Conservation (phyloP, 371 early-diverging fungal genomes). For the Mortierella sp. region DNA sequence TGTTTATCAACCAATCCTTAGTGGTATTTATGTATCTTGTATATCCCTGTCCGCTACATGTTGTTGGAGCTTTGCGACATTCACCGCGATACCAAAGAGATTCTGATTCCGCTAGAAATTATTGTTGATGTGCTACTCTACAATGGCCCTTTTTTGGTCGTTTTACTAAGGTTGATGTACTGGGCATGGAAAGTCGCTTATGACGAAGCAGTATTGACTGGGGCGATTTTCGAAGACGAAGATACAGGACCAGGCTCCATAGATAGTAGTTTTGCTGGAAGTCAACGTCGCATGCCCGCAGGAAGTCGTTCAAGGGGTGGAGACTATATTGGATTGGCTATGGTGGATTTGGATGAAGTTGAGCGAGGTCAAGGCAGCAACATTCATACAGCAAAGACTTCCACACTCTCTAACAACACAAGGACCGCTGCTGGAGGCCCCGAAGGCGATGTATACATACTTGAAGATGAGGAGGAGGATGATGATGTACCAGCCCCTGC, state of each 20-base stretch:
- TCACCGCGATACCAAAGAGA: conserved; percentile 38
- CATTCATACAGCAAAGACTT: not conserved
- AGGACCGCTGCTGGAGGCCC: not conserved
- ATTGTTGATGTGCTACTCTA: conserved; percentile 42
- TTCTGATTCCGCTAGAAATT: conserved; percentile 50
- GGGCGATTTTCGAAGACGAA: conserved; percentile 45
- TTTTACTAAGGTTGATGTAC: conserved; percentile 38
- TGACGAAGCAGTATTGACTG: conserved; percentile 49
- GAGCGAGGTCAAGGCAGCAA: conserved; percentile 21
- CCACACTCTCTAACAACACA: not conserved
- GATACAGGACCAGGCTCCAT: not conserved
- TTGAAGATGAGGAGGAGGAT: conserved; percentile 24
- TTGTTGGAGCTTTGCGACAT: conserved; percentile 38
- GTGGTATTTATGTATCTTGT: conserved; percentile 46
- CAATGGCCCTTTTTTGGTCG: conserved; percentile 43
- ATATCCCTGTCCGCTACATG: conserved; percentile 48
- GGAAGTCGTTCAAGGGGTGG: conserved; percentile 27
- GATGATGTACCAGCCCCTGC: not conserved
- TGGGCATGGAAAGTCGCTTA: conserved; percentile 52
- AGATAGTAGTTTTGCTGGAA: conserved; percentile 12
- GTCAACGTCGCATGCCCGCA: conserved; percentile 9
- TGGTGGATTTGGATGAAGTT: conserved; percentile 43
- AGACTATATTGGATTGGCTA: conserved; percentile 47
- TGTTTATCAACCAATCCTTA: not conserved
- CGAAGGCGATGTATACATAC: conserved; percentile 8